phyloP scores from a whole-genome alignment of 139 green algal species.

The Chlorella sp. region DNA sequence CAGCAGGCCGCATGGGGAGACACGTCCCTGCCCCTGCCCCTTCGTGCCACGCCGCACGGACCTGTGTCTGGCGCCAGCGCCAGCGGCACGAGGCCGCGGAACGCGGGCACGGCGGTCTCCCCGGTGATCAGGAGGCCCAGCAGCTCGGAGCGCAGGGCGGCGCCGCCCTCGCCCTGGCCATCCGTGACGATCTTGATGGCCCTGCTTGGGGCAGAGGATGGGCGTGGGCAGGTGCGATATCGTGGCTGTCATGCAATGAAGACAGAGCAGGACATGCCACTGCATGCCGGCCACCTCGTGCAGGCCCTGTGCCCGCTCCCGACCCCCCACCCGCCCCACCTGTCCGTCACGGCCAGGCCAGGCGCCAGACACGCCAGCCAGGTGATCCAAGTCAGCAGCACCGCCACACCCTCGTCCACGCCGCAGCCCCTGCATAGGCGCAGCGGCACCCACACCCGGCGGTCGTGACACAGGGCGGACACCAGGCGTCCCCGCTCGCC shows the following conservation, averaged over 20 bases:
- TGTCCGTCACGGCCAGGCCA: not conserved
- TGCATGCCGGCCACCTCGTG: too few relatives aligned
- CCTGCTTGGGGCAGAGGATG: too few relatives aligned
- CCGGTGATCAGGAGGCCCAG: constrained; percentile 2
- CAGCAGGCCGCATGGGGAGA: too few relatives aligned
- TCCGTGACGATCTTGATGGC: constrained; percentile 19
- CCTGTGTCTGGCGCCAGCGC: constrained; percentile 3
- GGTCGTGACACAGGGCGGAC: not conserved
- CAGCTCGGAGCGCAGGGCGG: not conserved
- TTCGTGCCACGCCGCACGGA: not conserved
- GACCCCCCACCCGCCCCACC: constrained; percentile 8
- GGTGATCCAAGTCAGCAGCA: constrained; percentile 32
- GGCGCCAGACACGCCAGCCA: too few relatives aligned
- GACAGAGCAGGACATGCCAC: too few relatives aligned
- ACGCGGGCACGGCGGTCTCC: not conserved
- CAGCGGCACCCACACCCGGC: not conserved
- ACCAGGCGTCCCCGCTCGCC: not conserved
- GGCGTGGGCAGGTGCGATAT: too few relatives aligned
- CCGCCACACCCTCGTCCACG: not conserved
- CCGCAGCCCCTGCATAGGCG: constrained; percentile 5
- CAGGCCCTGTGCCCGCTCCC: too few relatives aligned
- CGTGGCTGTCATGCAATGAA: too few relatives aligned
- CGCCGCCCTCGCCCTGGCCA: not conserved
- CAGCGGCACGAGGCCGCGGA: constrained; percentile 7
- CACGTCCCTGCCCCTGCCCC: not conserved